Percentiles rank a stretch among this genome's conserved stretches.
phyloP scores from a whole-genome alignment of 2,329 filamentous ascomycete species.

The Bipolaris zeicola region DNA sequence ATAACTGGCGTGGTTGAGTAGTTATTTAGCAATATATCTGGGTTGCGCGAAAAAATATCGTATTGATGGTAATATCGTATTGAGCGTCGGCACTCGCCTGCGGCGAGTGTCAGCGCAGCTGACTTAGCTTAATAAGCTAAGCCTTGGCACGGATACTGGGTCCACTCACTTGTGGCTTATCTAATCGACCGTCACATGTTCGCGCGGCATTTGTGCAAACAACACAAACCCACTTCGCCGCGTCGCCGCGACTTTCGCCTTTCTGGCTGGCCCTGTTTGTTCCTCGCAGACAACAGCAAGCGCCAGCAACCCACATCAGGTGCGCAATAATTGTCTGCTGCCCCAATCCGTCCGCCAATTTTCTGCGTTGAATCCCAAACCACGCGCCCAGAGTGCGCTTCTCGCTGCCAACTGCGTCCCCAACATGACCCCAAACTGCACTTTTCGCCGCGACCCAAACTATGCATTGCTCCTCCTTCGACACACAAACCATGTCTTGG shows the following conservation, averaged over 20 bases:
- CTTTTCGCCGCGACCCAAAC: conserved; percentile 15
- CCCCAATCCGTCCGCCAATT: conserved; percentile 6
- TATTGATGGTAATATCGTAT: too few species aligned
- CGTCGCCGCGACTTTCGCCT: conserved; percentile 18
- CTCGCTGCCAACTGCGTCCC: conserved; percentile 9
- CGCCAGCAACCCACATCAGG: conserved; percentile 31
- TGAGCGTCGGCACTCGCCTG: too few species aligned
- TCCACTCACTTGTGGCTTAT: conserved; percentile 12
- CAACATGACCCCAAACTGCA: conserved; percentile 4
- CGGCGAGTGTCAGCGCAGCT: too few species aligned
- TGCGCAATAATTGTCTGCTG: conserved; percentile 26
- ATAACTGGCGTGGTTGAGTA: too few species aligned
- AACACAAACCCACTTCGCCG: conserved; percentile 34
- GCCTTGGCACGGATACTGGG: too few species aligned
- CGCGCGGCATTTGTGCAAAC: conserved; percentile 30
- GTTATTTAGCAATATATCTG: too few species aligned
- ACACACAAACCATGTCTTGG: conserved; percentile 16
- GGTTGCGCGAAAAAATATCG: too few species aligned
- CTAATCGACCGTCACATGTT: conserved; percentile 21
- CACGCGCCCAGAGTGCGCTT: conserved; percentile 7
- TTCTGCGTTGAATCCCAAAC: conserved; percentile 16
- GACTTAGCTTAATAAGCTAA: too few species aligned
- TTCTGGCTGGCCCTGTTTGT: conserved; percentile 26
- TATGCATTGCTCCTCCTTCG: conserved; percentile 8
- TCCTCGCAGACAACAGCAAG: conserved; percentile 36